Conservation (phyloP, 768 basidiomycete species). For the Mycena rosella region DNA sequence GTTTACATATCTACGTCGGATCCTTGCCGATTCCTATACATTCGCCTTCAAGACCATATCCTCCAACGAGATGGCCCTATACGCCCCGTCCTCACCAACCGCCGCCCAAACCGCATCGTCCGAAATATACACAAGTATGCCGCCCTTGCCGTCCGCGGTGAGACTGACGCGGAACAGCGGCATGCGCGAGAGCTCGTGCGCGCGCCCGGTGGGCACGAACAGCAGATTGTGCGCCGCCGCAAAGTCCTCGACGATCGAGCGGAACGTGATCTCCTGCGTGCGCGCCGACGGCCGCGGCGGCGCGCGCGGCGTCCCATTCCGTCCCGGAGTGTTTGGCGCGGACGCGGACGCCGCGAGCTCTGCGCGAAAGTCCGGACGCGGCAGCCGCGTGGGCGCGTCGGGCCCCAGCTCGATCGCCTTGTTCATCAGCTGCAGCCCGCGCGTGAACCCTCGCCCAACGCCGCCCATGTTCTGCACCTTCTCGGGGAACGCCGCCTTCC, state of each 20-base stretch:
- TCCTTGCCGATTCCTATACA: slow-evolving; percentile 10
- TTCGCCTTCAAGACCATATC: slow-evolving; percentile 85
- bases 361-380: slow-evolving; percentile 74
- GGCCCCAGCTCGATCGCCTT: slow-evolving; percentile 90
- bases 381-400: slow-evolving; percentile 75
- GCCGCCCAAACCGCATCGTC: slow-evolving; percentile 95
- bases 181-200: slow-evolving; percentile 89
- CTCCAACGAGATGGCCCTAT: slow-evolving; percentile 85
- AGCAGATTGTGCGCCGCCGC: slow-evolving; percentile 88
- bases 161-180: slow-evolving; percentile 88
- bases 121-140: slow-evolving; percentile 88
- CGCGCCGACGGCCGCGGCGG: slow-evolving; percentile 61
- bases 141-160: slow-evolving; percentile 86
- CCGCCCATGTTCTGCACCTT: slow-evolving; percentile 73
- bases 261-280: slow-evolving; percentile 90
- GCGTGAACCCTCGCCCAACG: slow-evolving; percentile 84
- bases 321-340: slow-evolving; percentile 24
- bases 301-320: slow-evolving; percentile 49
- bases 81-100: slow-evolving; percentile 68
- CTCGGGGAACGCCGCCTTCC: slow-evolving; percentile 86
- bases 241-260: slow-evolving; percentile 91
- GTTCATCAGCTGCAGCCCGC: slow-evolving; percentile 94
- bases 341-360: slow-evolving; percentile 54
- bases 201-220: slow-evolving; percentile 89
- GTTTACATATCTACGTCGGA: too few species aligned